These are phyloP conservation scores for Vanderwaltozyma polyspora DNA, from an alignment of 805 yeast genomes.

Conservation along the genomic window DNA sequence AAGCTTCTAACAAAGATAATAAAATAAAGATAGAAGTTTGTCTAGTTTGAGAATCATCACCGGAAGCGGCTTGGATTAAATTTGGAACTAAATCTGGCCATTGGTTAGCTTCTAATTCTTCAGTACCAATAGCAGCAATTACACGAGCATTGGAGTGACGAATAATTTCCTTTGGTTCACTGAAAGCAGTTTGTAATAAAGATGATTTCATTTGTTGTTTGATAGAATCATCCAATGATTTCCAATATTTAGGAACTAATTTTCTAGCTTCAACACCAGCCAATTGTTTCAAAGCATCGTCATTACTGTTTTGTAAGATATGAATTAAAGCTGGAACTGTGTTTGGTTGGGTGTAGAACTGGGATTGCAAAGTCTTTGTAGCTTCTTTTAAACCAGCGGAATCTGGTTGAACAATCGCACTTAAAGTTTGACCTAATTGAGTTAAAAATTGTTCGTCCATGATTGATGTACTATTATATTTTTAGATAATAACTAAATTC, in stretches of 20 bases:
- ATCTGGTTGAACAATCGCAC: conserved; percentile 72
- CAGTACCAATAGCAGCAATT: conserved; percentile 71
- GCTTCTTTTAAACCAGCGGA: conserved; percentile 75
- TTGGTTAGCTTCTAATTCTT: conserved; percentile 52
- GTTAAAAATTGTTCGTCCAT: conserved; percentile 67
- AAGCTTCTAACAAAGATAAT: conserved; percentile 64
- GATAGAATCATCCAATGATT: conserved; percentile 30
- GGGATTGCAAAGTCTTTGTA: conserved; percentile 57
- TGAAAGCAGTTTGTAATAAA: conserved; percentile 56
- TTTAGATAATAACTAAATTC: too few species aligned
- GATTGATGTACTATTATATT: not conserved
- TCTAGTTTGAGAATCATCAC: conserved; percentile 43
- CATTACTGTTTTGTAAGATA: conserved; percentile 57
- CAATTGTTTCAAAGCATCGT: conserved; percentile 69
- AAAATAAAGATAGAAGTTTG: conserved; percentile 79
- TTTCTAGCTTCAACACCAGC: conserved; percentile 97
- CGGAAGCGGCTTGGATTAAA: conserved; percentile 56
- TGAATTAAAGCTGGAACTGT: conserved; percentile 77
- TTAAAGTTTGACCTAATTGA: conserved; percentile 68
- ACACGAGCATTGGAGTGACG: conserved; percentile 88
- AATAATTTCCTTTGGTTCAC: conserved; percentile 50
- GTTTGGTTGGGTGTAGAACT: conserved; percentile 58
- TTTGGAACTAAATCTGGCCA: conserved; percentile 75
- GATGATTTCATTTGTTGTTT: conserved; percentile 57
- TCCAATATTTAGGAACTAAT: conserved; percentile 65